Evolutionary conservation across 164 flowering plant genomes (phyloP).

Genomic region (Annona cherimola): DNA sequence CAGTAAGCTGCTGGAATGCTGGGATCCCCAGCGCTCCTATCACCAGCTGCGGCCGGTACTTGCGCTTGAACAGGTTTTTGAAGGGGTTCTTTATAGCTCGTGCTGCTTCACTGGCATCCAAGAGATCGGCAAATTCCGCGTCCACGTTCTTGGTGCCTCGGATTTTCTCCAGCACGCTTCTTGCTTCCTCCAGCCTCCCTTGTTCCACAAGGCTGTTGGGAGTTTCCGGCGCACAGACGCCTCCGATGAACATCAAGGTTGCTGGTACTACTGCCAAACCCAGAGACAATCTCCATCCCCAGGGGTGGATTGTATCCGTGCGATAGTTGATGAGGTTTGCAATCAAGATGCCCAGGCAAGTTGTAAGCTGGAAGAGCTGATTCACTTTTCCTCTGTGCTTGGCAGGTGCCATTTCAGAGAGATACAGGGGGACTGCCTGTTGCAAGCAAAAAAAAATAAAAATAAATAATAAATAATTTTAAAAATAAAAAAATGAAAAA

Average conservation of each 20-base stretch:
- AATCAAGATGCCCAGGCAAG: slow-evolving; percentile 61
- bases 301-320: slow-evolving; percentile 64
- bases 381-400: slow-evolving; percentile 75
- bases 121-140: slow-evolving; percentile 71
- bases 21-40: slow-evolving; percentile 79
- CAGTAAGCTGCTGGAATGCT: slow-evolving; percentile 88
- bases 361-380: slow-evolving; percentile 75
- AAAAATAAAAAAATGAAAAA: no score
- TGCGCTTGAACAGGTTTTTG: slow-evolving; percentile 52
- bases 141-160: slow-evolving; percentile 74
- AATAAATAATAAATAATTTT: neutral
- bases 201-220: slow-evolving; percentile 90
- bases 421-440: slow-evolving; percentile 88
- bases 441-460: neutral
- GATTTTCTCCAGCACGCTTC: slow-evolving; percentile 48
- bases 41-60: slow-evolving; percentile 72
- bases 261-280: slow-evolving; percentile 78
- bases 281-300: slow-evolving; percentile 95
- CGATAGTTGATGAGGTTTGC: slow-evolving; percentile 72
- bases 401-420: slow-evolving; percentile 93
- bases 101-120: slow-evolving; percentile 71
- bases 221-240: slow-evolving; percentile 79
- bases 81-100: slow-evolving; percentile 69
- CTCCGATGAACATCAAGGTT: slow-evolving; percentile 66
- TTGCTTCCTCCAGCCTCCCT: slow-evolving; percentile 60